phyloP scores from a whole-genome alignment of 495 filamentous ascomycete species.

The Massariosphaeria phaeospora region DNA sequence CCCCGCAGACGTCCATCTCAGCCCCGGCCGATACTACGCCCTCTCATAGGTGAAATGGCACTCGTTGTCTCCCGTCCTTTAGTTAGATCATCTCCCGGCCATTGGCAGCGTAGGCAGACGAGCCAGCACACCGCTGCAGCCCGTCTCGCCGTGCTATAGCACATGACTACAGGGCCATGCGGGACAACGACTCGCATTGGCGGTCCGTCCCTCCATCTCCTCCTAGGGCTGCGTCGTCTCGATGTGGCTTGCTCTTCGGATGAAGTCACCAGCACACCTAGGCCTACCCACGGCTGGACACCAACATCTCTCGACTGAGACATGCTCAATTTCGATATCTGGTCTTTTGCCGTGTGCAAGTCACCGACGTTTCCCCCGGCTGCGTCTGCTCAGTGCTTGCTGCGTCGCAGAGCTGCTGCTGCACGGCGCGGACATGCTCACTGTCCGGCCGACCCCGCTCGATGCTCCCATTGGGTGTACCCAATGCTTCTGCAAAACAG shows the following conservation, averaged over 20 bases:
- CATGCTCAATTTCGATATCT: slow-evolving; percentile 1
- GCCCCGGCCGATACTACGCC: neutral
- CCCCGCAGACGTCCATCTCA: slow-evolving; percentile 11
- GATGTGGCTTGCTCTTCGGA: neutral
- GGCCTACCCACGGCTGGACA: neutral
- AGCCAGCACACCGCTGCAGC: slow-evolving; percentile 17
- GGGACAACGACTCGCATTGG: slow-evolving; percentile 16
- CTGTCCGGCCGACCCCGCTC: neutral
- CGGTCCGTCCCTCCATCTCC: slow-evolving; percentile 20
- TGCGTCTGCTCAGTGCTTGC: neutral
- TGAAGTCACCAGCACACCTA: neutral
- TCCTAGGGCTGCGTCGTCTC: neutral
- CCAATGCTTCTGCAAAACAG: neutral
- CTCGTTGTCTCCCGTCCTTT: neutral
- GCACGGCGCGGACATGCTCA: neutral
- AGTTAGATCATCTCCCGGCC: slow-evolving; percentile 1
- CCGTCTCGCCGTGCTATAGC: slow-evolving; percentile 13
- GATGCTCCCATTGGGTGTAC: neutral
- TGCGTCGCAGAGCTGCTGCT: neutral
- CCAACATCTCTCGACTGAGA: slow-evolving; percentile 1
- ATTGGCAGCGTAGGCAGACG: slow-evolving; percentile 2
- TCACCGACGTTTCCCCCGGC: neutral
- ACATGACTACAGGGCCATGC: slow-evolving; percentile 24
- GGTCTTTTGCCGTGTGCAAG: slow-evolving; percentile 2
- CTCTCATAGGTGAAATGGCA: slow-evolving; percentile 5